Evolutionary conservation across 2,329 filamentous ascomycete genomes (phyloP), one percentile per base, ranked within the genome.

Genomic region (Fusarium redolens): DNA sequence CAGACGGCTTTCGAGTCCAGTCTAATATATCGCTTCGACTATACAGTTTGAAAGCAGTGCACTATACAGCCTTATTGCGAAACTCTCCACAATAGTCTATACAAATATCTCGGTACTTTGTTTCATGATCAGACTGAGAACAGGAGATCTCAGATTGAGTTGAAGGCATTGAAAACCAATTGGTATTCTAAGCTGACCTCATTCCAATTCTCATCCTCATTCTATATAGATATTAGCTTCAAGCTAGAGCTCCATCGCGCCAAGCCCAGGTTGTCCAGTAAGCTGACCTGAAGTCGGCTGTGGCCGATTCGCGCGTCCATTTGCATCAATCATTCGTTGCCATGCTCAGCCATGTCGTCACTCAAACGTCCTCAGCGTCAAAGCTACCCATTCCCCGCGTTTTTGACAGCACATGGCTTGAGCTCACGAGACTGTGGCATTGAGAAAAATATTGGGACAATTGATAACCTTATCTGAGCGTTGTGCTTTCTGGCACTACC

Each of bases 261-360:
- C 66, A 70, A 73, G 51, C 31, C 31, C 18, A 28, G 10, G 31
- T 35, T 58, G 37, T 44, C 25, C 50, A 30, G 43, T 63, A 72
- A 72, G 71, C 69, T 70, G 68, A 74, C 60, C 41, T 52, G 38
- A 57, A 33, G 30, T 51, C 43, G 38, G 41, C 33, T 54, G 25
- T 25, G 30, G 61, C 48, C 45, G 61, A 59, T 28, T n/a, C 13
- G 40, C 20, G 41, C 25, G 14, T 41, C 28, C 44, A 38, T 58
- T 60, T 57, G 38, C 61, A 54, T 69, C 63, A 56, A 31, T 51
- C 38, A 74, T 50, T 60, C 52, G 68, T 57, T 38, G 48, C 41
- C 47, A 45, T 58, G 43, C 48, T 31, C 55, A 65, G 65, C 68
- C 41, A 62, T 74, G 73, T 74, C 68, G 71, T 75, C 73, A 75